phyloP scores from a whole-genome alignment of 2,329 filamentous ascomycete genomes.

The Ophiosphaerella korrae region DNA sequence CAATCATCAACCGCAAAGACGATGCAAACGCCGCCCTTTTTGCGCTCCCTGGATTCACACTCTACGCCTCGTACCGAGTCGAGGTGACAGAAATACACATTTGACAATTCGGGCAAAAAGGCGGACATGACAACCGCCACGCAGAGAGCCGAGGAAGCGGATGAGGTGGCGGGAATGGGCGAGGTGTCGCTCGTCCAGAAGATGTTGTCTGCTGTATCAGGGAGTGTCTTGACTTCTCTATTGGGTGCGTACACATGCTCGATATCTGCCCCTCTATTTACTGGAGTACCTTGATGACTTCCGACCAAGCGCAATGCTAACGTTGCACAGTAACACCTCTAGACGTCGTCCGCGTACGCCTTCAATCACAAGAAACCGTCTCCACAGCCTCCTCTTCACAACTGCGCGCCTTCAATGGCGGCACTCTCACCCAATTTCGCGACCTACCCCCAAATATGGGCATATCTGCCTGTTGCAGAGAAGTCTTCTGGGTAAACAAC shows the following conservation, averaged over 20 bases:
- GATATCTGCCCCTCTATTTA: background rate
- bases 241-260: conserved; percentile 65
- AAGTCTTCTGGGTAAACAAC: conserved; percentile 95
- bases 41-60: conserved; percentile 25
- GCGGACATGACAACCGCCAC: conserved; percentile 37
- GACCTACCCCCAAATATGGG: conserved; percentile 83
- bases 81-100: conserved; percentile 33
- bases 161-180: conserved; percentile 50
- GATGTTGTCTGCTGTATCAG: conserved; percentile 92
- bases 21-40: conserved; percentile 35
- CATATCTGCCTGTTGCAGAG: conserved; percentile 91
- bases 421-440: conserved; percentile 56
- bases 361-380: conserved; percentile 79
- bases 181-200: conserved; percentile 85
- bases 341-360: conserved; percentile 92
- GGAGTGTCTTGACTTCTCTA: conserved; percentile 86
- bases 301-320: conserved; percentile 9
- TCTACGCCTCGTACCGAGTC: conserved; percentile 32
- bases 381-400: conserved; percentile 57
- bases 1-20: conserved; percentile 18
- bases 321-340: conserved; percentile 78
- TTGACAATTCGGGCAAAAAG: background rate
- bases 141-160: conserved; percentile 48
- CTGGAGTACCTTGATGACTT: no score
- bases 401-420: conserved; percentile 40